These are phyloP conservation scores for Carnegiea gigantea DNA, from an alignment of 179 eudicot genomes.

Conservation along the genomic window DNA sequence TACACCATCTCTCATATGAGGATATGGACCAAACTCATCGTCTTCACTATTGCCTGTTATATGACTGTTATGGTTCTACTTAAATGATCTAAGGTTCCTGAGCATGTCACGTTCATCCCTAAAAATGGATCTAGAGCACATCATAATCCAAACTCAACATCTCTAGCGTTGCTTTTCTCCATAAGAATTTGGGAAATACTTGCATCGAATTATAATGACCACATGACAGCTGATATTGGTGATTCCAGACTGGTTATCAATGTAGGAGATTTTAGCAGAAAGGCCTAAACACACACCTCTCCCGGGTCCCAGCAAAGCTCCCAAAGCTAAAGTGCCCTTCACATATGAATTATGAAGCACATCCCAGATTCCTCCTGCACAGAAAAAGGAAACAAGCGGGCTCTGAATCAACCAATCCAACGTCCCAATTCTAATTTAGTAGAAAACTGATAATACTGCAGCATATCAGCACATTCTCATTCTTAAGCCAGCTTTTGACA, in stretches of 20 bases:
- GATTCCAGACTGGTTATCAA: neutral
- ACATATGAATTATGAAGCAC: constrained; percentile 80
- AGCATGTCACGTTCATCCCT: neutral
- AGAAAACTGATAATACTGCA: neutral
- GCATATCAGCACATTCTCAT: neutral
- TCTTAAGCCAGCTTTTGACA: neutral
- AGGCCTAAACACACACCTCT: constrained; percentile 54
- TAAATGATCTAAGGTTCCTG: neutral
- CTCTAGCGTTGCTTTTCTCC: neutral
- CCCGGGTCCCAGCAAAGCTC: constrained; percentile 91
- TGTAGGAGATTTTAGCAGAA: neutral
- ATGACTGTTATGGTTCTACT: neutral
- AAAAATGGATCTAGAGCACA: neutral
- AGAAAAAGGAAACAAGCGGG: constrained; percentile 12
- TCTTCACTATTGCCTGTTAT: neutral
- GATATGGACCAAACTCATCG: neutral
- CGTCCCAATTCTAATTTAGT: neutral
- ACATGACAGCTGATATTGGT: neutral
- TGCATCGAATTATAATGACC: neutral
- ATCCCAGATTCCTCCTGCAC: constrained; percentile 66
- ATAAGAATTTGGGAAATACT: neutral
- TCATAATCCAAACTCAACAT: neutral
- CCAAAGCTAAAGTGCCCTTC: constrained; percentile 80
- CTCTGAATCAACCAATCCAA: neutral
- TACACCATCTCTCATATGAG: neutral